Conservation (phyloP, 2,329 filamentous ascomycete species). For the Calonectria leucothoes region DNA sequence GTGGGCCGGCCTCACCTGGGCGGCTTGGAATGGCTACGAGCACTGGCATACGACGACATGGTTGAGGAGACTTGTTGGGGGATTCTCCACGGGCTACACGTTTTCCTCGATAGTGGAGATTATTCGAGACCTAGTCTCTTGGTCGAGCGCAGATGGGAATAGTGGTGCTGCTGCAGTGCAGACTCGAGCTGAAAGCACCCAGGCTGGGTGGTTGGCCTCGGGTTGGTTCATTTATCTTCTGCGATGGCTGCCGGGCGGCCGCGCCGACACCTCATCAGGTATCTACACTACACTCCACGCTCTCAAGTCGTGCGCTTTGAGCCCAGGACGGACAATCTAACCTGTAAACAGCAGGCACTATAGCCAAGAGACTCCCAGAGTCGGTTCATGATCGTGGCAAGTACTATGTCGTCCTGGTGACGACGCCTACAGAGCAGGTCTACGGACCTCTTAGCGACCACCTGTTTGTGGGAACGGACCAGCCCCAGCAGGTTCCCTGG, state of each 20-base stretch:
- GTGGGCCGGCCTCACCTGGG: conserved; percentile 8
- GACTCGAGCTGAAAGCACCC: neutral
- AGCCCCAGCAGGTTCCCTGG: neutral
- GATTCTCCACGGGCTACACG: neutral
- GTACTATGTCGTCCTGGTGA: conserved; percentile 12
- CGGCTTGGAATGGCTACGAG: conserved; percentile 3
- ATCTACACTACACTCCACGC: neutral
- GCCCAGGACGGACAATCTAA: neutral
- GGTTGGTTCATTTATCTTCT: neutral
- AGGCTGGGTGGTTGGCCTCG: neutral
- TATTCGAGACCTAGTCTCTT: neutral
- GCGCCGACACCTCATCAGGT: neutral
- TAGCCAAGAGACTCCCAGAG: neutral
- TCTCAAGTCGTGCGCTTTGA: no score
- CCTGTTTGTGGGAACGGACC: neutral
- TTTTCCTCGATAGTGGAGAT: neutral
- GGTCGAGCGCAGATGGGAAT: neutral
- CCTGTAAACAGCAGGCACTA: neutral
- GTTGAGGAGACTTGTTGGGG: neutral
- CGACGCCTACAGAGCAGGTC: neutral
- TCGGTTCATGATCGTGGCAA: neutral
- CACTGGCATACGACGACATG: conserved; percentile 9
- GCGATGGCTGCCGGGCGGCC: neutral
- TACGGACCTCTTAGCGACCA: conserved; percentile 21
- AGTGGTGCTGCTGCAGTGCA: neutral